These are phyloP conservation scores for Cadophora sp. DNA, from an alignment of 2,329 filamentous ascomycete species.

Conservation along the genomic window DNA sequence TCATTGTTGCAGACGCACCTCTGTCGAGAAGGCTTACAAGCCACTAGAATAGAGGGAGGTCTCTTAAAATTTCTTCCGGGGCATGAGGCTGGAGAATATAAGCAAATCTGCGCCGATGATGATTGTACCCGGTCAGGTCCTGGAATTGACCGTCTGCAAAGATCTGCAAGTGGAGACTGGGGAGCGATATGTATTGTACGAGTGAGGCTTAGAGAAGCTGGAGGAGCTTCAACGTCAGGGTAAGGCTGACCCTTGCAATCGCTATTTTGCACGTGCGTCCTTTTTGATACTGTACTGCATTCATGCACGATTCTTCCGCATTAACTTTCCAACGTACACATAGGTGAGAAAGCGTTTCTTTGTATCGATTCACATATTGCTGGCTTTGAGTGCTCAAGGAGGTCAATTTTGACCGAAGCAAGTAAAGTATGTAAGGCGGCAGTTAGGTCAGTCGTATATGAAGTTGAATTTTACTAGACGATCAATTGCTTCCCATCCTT, in stretches of 20 bases:
- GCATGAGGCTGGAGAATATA: not conserved
- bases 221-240: conserved; percentile 9
- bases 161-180: conserved; percentile 13
- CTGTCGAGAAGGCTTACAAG: conserved; percentile 18
- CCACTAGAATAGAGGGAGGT: not conserved
- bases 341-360: not conserved
- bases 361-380: not conserved
- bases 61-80: conserved; percentile 8
- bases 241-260: conserved; percentile 5
- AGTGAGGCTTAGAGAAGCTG: not conserved
- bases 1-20: conserved; percentile 32
- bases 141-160: conserved; percentile 8
- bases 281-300: not conserved
- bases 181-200: not conserved
- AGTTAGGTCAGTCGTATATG: not conserved
- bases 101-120: not conserved
- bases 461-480: conserved; percentile 13
- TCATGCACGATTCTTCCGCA: not conserved
- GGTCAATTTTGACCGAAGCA: not conserved
- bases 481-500: conserved; percentile 3
- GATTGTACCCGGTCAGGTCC: not conserved
- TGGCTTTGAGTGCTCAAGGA: not conserved
- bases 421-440: not conserved
- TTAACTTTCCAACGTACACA: not conserved
- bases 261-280: not conserved